Conservation (phyloP, 148 eudicot species). For the Bassia scoparia region DNA sequence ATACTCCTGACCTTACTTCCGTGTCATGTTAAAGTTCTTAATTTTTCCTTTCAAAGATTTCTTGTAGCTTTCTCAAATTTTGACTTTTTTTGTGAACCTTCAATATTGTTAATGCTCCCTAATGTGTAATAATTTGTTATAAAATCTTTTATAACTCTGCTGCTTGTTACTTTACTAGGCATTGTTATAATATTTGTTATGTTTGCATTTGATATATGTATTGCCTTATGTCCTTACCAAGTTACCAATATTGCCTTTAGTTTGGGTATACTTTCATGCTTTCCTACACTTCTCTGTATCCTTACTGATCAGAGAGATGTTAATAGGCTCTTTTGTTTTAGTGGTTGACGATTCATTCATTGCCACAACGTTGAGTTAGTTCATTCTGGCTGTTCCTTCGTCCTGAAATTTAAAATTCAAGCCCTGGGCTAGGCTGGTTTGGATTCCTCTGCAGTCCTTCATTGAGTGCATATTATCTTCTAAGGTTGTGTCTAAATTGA, state of each 20-base stretch:
- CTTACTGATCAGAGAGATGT: background rate
- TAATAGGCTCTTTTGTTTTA: background rate
- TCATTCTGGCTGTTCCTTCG: background rate
- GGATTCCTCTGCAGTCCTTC: background rate
- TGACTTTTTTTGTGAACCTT: background rate
- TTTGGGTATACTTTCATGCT: background rate
- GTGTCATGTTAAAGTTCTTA: too few species aligned
- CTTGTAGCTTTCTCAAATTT: too few species aligned
- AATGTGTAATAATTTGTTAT: background rate
- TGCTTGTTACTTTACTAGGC: background rate
- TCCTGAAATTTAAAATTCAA: background rate
- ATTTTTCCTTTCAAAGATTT: too few species aligned
- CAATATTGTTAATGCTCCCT: background rate
- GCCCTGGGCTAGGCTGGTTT: background rate
- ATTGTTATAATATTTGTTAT: background rate
- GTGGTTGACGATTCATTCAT: background rate
- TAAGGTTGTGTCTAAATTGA: background rate
- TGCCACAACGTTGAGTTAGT: background rate
- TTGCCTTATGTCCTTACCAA: background rate
- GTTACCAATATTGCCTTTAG: background rate
- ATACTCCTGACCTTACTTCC: too few species aligned
- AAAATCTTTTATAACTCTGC: background rate
- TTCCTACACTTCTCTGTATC: background rate
- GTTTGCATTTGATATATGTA: background rate
- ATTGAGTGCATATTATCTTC: background rate